These are phyloP conservation scores for Leptoxyphium fumago DNA, from an alignment of 2,329 filamentous ascomycete genomes.

Conservation along the genomic window DNA sequence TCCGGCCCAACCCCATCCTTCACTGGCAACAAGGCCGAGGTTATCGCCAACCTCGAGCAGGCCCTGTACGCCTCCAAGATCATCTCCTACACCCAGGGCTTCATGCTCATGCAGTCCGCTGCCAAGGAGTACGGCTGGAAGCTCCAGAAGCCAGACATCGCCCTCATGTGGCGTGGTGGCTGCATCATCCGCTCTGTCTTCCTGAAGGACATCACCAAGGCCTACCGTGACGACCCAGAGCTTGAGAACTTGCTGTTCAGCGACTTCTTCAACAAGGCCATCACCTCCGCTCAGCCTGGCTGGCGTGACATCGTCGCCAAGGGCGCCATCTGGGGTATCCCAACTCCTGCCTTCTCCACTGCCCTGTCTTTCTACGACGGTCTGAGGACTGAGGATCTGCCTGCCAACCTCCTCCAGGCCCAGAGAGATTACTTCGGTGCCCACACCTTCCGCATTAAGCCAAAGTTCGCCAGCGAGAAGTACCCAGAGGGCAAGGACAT, in stretches of 20 bases:
- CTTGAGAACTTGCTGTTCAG: conserved; percentile 98
- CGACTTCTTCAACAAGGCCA: conserved; percentile 99
- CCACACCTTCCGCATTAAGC: conserved; percentile 41
- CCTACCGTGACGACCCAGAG: conserved; percentile 86
- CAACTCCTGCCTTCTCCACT: conserved; percentile 90
- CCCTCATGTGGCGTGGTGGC: conserved; percentile 98
- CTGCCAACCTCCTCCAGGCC: conserved; percentile 94
- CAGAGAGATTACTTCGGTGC: conserved; percentile 98
- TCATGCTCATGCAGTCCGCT: conserved; percentile 99
- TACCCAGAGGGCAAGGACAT: conserved; percentile 78
- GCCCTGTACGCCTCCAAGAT: conserved; percentile 99
- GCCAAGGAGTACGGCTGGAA: conserved; percentile 96
- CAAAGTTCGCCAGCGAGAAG: conserved; percentile 37
- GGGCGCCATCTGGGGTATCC: conserved; percentile 85
- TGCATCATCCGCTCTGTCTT: conserved; percentile 99
- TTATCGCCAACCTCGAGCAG: conserved; percentile 96
- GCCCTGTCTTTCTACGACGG: conserved; percentile 98
- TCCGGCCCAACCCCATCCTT: conserved; percentile 66
- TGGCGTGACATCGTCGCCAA: conserved; percentile 88
- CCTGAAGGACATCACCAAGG: conserved; percentile 97
- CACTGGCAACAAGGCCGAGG: conserved; percentile 78
- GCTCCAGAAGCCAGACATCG: conserved; percentile 99
- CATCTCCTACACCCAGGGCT: conserved; percentile 98
- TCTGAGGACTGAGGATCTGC: conserved; percentile 92
- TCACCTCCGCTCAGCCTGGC: conserved; percentile 80